Conservation (phyloP, 345 rosid genomes). For the Turnera subulata region DNA sequence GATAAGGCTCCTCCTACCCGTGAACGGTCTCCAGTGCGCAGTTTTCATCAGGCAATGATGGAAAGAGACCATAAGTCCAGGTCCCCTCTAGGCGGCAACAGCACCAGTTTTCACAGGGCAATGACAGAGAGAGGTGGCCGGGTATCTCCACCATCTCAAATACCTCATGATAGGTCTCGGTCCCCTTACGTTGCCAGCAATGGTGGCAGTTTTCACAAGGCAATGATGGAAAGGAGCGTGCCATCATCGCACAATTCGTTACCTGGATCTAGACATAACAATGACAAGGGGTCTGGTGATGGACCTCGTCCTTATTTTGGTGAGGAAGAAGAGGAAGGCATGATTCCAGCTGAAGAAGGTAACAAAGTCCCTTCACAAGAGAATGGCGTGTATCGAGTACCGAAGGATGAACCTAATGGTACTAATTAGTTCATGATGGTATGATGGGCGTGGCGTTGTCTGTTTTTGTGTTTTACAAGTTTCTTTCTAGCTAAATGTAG, state of each 20-base stretch:
- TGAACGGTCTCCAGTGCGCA: slow-evolving; percentile 43
- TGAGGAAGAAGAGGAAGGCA: slow-evolving; percentile 44
- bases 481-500: no score
- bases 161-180: slow-evolving; percentile 21
- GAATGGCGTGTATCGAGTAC: neutral
- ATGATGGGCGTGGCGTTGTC: no score
- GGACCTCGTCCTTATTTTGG: slow-evolving; percentile 12
- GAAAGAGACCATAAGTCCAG: slow-evolving; percentile 23
- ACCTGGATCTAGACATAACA: neutral
- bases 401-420: neutral
- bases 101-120: slow-evolving; percentile 6
- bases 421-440: no score
- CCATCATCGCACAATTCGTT: neutral
- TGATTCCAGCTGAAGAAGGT: slow-evolving; percentile 27
- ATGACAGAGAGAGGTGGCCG: slow-evolving; percentile 47
- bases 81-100: neutral
- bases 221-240: slow-evolving; percentile 1
- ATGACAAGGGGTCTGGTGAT: neutral
- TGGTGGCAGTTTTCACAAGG: slow-evolving; percentile 17
- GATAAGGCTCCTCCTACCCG: slow-evolving; percentile 33
- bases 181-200: slow-evolving; percentile 23
- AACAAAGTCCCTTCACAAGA: neutral
- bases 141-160: slow-evolving; percentile 9
- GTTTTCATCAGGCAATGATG: slow-evolving; percentile 75
- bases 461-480: no score